These are phyloP conservation scores for Letharia columbiana DNA, from an alignment of 495 filamentous ascomycete species.

Conservation along the genomic window DNA sequence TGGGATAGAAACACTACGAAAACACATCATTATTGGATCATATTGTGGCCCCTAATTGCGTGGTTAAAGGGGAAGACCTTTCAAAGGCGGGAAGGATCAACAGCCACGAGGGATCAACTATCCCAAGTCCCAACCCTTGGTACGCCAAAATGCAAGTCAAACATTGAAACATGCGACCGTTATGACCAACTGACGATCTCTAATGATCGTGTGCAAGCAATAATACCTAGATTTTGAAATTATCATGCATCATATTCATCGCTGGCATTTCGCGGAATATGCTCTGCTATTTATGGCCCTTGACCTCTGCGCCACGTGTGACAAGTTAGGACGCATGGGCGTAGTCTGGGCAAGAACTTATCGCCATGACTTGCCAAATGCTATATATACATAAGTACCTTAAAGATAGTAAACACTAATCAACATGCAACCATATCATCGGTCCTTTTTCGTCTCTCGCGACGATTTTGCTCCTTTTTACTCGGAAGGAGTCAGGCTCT, in stretches of 20 bases:
- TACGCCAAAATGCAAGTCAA: conserved; percentile 5
- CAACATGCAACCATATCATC: neutral
- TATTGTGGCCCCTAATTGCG: neutral
- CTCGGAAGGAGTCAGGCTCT: neutral
- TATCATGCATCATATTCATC: neutral
- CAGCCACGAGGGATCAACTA: neutral
- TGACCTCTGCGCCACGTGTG: neutral
- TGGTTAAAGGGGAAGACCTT: neutral
- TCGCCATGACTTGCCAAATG: neutral
- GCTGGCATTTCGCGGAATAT: neutral
- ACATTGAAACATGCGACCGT: conserved; percentile 1
- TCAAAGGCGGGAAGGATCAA: conserved; percentile 4
- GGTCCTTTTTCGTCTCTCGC: neutral
- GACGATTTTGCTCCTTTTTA: neutral
- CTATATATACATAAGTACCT: neutral
- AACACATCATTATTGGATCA: neutral
- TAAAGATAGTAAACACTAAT: neutral
- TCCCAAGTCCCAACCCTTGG: neutral
- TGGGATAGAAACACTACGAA: neutral
- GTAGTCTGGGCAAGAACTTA: neutral
- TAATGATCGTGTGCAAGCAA: too few relatives aligned
- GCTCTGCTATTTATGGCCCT: neutral
- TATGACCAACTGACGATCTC: neutral
- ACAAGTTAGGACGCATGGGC: neutral
- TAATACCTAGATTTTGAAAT: too few relatives aligned